Evolutionary conservation across 345 rosid genomes (phyloP).

Genomic region (Carallia brachiata): DNA sequence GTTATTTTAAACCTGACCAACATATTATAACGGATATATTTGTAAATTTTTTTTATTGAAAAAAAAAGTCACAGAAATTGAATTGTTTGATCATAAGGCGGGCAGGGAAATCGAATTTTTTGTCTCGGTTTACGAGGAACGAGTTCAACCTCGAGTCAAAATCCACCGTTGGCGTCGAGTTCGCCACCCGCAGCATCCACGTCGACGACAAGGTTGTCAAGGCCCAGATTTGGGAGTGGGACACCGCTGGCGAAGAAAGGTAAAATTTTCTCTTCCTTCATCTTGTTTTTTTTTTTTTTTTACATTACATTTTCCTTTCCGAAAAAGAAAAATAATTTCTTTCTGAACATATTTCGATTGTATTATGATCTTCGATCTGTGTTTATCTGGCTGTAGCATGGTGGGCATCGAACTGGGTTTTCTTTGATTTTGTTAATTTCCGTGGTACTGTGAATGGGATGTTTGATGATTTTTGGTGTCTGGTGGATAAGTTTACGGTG

Average conservation of each 20-base stretch:
- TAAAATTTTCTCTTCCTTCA: neutral
- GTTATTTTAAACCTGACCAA: too few relatives aligned
- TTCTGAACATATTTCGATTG: neutral
- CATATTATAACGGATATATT: too few relatives aligned
- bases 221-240: slow-evolving; percentile 31
- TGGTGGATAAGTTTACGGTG: slow-evolving; percentile 14
- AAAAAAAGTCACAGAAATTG: too few relatives aligned
- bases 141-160: slow-evolving; percentile 35
- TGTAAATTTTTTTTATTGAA: too few relatives aligned
- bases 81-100: too few relatives aligned
- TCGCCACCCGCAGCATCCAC: slow-evolving; percentile 32
- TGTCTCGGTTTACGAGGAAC: slow-evolving; percentile 32
- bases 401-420: neutral
- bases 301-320: neutral
- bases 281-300: neutral
- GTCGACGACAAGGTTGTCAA: slow-evolving; percentile 36
- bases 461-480: neutral
- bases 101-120: slow-evolving; percentile 29
- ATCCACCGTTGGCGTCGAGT: slow-evolving; percentile 35
- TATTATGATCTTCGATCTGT: neutral
- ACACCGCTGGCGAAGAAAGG: slow-evolving; percentile 38
- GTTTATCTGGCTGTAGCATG: neutral
- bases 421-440: neutral
- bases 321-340: too few relatives aligned
- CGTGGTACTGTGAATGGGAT: neutral